A percentile compares a stretch with the other conserved stretches of the same genome.
Conservation (phyloP, 106 monocot genomes). For the Apostasia shenzhenica region DNA sequence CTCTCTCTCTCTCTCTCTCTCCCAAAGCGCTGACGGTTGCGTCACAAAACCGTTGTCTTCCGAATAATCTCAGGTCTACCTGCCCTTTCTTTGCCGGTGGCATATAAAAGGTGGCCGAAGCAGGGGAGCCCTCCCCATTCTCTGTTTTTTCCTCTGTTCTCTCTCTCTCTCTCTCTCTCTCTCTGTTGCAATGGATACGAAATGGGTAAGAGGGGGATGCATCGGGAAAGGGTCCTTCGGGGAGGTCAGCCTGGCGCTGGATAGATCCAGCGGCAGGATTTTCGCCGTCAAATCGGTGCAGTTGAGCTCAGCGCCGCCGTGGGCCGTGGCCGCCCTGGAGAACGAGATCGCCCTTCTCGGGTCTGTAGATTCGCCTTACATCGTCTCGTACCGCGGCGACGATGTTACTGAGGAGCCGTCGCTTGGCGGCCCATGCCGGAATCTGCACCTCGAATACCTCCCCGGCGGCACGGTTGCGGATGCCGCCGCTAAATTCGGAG, state of each 20-base stretch:
- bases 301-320: background rate
- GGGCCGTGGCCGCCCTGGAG: slow-evolving; percentile 12
- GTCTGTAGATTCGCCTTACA: slow-evolving; percentile 13
- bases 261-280: slow-evolving; percentile 8
- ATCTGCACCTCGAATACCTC: slow-evolving; percentile 35
- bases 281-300: slow-evolving; percentile 53
- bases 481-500: slow-evolving; percentile 9
- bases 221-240: slow-evolving; percentile 62
- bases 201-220: slow-evolving; percentile 25
- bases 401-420: slow-evolving; percentile 4
- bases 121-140: background rate
- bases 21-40: background rate
- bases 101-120: background rate
- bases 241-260: slow-evolving; percentile 38
- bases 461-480: slow-evolving; percentile 27
- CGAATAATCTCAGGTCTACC: background rate
- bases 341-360: slow-evolving; percentile 26
- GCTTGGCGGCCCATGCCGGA: background rate
- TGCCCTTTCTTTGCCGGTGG: background rate
- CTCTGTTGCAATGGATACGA: background rate
- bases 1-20: background rate
- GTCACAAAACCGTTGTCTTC: background rate
- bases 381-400: slow-evolving; percentile 33
- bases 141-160: background rate
- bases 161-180: background rate